These are phyloP conservation scores for Neltuma alba DNA, from an alignment of 306 rosid genomes.

Conservation along the genomic window DNA sequence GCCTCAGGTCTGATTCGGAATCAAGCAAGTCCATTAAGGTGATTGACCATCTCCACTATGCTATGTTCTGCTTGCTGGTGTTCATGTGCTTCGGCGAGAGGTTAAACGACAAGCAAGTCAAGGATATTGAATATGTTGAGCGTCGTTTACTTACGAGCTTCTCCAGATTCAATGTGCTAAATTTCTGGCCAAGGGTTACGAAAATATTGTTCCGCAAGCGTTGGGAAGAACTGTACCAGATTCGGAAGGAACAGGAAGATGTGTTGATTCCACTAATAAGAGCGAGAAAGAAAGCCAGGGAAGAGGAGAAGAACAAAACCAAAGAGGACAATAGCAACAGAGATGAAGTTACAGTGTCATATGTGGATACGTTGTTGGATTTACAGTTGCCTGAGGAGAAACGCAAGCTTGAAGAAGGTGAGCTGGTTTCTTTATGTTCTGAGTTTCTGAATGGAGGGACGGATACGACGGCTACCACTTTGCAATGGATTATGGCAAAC, in stretches of 20 bases:
- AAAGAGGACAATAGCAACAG: background rate
- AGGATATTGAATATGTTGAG: slow-evolving; percentile 9
- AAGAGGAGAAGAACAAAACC: background rate
- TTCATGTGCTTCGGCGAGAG: slow-evolving; percentile 19
- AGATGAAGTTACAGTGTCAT: background rate
- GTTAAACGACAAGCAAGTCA: background rate
- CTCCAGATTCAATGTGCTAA: background rate
- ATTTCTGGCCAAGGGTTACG: background rate
- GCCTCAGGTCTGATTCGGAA: background rate
- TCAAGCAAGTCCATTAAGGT: background rate
- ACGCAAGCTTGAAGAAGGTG: slow-evolving; percentile 7
- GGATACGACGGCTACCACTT: background rate
- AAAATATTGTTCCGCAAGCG: background rate
- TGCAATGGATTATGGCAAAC: slow-evolving; percentile 13
- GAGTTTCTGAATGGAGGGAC: slow-evolving; percentile 2
- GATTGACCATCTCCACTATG: slow-evolving; percentile 1
- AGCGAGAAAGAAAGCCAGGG: slow-evolving; percentile 15
- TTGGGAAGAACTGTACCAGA: background rate
- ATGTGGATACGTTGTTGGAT: slow-evolving; percentile 10
- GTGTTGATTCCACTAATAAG: slow-evolving; percentile 16
- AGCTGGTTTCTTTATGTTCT: background rate
- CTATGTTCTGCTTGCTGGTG: slow-evolving; percentile 19
- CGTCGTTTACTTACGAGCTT: background rate
- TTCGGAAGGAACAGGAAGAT: background rate
- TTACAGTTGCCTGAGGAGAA: slow-evolving; percentile 20